A percentile compares a stretch with the other conserved stretches of the same genome.
Evolutionary conservation across 2,329 filamentous ascomycete species (phyloP).

Genomic region (Aspergillus awamori): DNA sequence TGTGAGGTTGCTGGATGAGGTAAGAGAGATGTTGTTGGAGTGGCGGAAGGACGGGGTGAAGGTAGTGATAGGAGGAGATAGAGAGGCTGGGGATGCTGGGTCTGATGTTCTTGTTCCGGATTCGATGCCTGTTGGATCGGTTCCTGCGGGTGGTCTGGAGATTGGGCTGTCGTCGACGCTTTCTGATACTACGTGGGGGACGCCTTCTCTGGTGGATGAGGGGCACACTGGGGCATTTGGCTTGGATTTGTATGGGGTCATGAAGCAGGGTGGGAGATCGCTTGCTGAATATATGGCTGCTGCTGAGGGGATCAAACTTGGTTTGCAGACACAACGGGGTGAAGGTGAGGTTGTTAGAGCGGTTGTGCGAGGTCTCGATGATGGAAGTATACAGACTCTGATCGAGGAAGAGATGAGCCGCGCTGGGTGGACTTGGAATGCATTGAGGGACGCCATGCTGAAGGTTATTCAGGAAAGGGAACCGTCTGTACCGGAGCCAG

Average conservation of each 20-base stretch:
- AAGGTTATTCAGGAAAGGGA: neutral
- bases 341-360: constrained; percentile 29
- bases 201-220: neutral
- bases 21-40: neutral
- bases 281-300: constrained; percentile 32
- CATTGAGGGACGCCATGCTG: constrained; percentile 14
- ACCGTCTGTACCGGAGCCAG: neutral
- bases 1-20: neutral
- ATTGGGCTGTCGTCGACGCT: neutral
- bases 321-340: constrained; percentile 19
- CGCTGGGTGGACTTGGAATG: constrained; percentile 34
- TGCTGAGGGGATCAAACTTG: constrained; percentile 22
- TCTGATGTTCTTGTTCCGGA: constrained; percentile 21
- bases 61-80: neutral
- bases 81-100: neutral
- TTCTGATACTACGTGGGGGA: constrained; percentile 21
- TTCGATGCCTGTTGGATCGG: constrained; percentile 15
- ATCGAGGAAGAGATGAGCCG: constrained; percentile 29
- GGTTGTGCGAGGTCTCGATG: constrained; percentile 37
- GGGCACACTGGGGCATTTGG: neutral
- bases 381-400: constrained; percentile 16
- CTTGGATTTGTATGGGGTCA: neutral
- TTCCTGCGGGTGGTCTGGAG: neutral
- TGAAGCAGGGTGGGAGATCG: constrained; percentile 28
- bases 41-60: neutral